These are phyloP conservation scores for Cairneyella variabilis DNA, from an alignment of 495 filamentous ascomycete genomes.

Conservation along the genomic window DNA sequence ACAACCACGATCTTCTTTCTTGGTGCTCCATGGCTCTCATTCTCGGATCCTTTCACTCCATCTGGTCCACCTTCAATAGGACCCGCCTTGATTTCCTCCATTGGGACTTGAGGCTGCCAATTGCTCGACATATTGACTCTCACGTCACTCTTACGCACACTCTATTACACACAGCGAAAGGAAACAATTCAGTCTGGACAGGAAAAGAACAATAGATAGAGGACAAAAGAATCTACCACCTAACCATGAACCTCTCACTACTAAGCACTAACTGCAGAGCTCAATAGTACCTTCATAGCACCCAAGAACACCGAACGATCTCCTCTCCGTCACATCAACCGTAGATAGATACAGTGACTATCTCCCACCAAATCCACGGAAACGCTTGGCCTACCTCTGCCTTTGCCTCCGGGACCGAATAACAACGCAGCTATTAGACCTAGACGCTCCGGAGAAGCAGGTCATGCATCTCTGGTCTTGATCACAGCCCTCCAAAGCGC, in stretches of 20 bases:
- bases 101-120: conserved; percentile 22
- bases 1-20: conserved; percentile 79
- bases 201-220: no score
- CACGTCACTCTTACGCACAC: not conserved
- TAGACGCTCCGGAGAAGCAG: conserved; percentile 5
- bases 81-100: conserved; percentile 17
- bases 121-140: conserved; percentile 17
- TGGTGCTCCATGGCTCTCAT: conserved; percentile 16
- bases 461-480: not conserved
- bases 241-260: no score
- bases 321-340: not conserved
- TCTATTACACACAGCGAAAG: not conserved
- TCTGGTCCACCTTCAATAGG: conserved; percentile 21
- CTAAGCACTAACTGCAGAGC: no score
- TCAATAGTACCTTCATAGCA: not conserved
- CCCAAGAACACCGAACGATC: not conserved
- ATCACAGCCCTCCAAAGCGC: no score
- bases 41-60: conserved; percentile 21
- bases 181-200: not conserved
- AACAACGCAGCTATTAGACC: not conserved
- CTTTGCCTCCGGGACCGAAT: not conserved
- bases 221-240: no score
- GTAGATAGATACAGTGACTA: no score
- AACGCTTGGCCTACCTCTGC: not conserved
- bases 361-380: conserved; percentile 18